Evolutionary conservation across 345 rosid species (phyloP), one percentile per base, ranked within the genome.

Genomic region (Euclidium syriacum): DNA sequence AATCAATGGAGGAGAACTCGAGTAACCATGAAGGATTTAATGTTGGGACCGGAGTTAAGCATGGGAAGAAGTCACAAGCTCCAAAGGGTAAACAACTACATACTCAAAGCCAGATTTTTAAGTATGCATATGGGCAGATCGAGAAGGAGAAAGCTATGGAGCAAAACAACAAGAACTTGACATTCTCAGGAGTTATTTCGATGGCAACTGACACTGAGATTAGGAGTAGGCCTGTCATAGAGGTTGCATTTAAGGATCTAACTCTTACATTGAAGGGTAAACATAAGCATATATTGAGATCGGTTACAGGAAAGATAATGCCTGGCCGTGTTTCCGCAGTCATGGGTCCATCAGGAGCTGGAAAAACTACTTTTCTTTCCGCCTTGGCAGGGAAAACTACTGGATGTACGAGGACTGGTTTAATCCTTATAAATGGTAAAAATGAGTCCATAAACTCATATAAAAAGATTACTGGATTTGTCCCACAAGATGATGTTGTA

Each of bases 251-350:
- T 73, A 85, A 87, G 56, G 97, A 87, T 62, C 34, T 90, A 62
- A 86, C 95, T 3, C 88, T 90, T 40, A 87, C 90, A 23, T 64
- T 90, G 75, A 90, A 79, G 72, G 90, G 88, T 16, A 85, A 82
- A 64, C 68, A 75, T 65, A 90, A 80, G 67, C 90, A 87, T 77
- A 73, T 90, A 40, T 76, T 90, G 64, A 82, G 90, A 62, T 79
- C 82, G 58, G 92, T 90, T 24, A 83, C 82, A 0, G 97, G 97
- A 65, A 87, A 90, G 81, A 58, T 87, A 64, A 79, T 75, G 79
- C 95, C 97, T 0, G 97, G 95, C 27, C 85, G 97, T 74, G 90
- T 90, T 52, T 85, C 95, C n/a, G 95, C 97, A n/a, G 95, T 90
- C 64, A 90, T 90, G 97, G 97, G 97, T 44, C 97, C 95, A 58